Base-by-base conservation (phyloP, 768 basidiomycete species). In the Phlebiopsis gigantea region DNA sequence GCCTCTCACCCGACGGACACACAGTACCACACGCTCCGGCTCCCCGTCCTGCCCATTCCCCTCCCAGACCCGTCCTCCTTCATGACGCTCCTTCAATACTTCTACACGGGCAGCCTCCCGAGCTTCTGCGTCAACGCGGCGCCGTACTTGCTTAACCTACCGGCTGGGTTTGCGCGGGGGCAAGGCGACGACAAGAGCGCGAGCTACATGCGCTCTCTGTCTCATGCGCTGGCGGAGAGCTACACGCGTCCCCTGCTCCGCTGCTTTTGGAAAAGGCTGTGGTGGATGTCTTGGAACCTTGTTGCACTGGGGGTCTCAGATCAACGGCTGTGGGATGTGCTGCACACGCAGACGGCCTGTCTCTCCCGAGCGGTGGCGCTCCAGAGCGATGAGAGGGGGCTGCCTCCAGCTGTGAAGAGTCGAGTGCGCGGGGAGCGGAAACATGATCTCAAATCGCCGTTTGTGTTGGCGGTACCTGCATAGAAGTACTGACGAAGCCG, bases 291-390 rank as follows among this genome's bases (percentile, higher is more conserved):
- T 77, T 68, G 72, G 24, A 79, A 80, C 58, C 73, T 66, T 6
- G 71, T 71, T 48, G 71, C 70, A 2, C 66, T 82, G 29, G 80
- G 79, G n/a, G 73, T 81, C 46, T 70, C 70, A 46, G 78, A 81
- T 56, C 58, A 61, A 17, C 59, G 59, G 4, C 67, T 80, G 22
- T 79, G 77, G 72, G 69, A 70, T 15, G 68, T 71, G 5, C 62
- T 80, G 14, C 72, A 79, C 25, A 63, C 19, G 24, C 24, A 45
- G 24, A 45, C 44, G 5, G 17, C 2, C 34, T 39, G 34, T 39
- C 17, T 39, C 12, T 17, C 12, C 34, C 34, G 34, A 39, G 34
- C 34, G 17, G 17, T 39, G 17, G 12, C 34, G 34, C 17, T 39
- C 12, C 34, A 39, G 17, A 39, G 34, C 12, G 34, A 4, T 39